Base-by-base conservation (phyloP, 1,284 basidiomycete species). In the Violaceomyces palustris region DNA sequence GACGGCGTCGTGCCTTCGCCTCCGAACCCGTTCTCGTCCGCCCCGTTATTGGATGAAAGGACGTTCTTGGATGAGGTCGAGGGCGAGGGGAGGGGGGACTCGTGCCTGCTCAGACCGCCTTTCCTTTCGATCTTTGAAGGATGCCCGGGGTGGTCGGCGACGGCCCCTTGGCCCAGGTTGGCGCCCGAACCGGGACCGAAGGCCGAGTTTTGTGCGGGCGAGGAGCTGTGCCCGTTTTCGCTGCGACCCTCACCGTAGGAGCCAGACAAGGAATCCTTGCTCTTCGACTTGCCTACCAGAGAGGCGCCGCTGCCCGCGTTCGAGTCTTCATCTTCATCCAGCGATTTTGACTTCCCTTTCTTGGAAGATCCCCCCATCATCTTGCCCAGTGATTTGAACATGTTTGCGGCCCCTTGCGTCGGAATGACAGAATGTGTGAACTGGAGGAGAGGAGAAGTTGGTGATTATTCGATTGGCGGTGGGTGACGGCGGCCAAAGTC, bases 311-410 rank as follows among this genome's bases (percentile, higher is more conserved):
- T 53, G 30, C 31, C 14, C 29, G 28, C 40, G 27, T 52, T 18
- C 14, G 21, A 14, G 11, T n/a, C 27, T 15, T 12, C 7, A 4
- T 12, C 36, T 14, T 28, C 23, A 21, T 19, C n/a, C 2, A 30
- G 49, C 5, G 50, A 26, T 31, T 69, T 68, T 22, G 61, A 54
- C 42, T 67, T 67, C 38, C 62, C 60, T 45, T 67, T 67, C 19
- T 61, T 61, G 37, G 65, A 67, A 12, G 65, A 65, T 26, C 59
- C 63, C 27, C 69, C 67, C 49, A 72, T 68, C 42, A 69, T 63
- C 42, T 67, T 67, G 27, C 67, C 61, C 26, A 72, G 54, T 4
- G 61, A 64, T 38, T 70, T 69, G 42, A 72, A 66, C 68, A 72
- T 70, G 50, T 22, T 54, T 28, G 42, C n/a, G n/a, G n/a, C n/a